Percentiles rank a stretch among this genome's conserved stretches.
Evolutionary conservation across 2,329 filamentous ascomycete genomes (phyloP).

Genomic region (Aplosporella prunicola): DNA sequence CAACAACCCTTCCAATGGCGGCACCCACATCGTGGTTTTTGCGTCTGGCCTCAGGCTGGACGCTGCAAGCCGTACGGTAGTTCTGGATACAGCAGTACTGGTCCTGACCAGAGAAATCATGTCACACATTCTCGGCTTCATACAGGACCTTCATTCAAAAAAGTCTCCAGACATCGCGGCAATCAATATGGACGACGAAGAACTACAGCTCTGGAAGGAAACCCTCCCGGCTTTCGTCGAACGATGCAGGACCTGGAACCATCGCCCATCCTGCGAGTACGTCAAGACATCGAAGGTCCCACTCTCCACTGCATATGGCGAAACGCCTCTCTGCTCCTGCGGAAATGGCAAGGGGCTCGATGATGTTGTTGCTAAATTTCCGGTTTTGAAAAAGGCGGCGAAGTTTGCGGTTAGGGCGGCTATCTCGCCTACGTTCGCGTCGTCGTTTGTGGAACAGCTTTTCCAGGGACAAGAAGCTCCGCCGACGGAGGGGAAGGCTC

Average conservation of each 20-base stretch:
- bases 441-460: no score
- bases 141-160: no score
- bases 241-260: slow-evolving; percentile 32
- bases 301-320: slow-evolving; percentile 15
- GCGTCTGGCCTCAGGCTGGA: slow-evolving; percentile 25
- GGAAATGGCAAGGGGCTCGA: slow-evolving; percentile 24
- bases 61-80: slow-evolving; percentile 20
- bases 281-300: slow-evolving; percentile 14
- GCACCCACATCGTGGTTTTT: slow-evolving; percentile 18
- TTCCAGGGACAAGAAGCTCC: no score
- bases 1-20: slow-evolving; percentile 8
- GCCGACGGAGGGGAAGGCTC: no score
- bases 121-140: no score
- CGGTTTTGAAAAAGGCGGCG: no score
- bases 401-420: no score
- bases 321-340: slow-evolving; percentile 25
- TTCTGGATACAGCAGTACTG: slow-evolving; percentile 26
- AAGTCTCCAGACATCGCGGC: background rate
- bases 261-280: slow-evolving; percentile 27
- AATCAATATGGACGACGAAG: slow-evolving; percentile 16
- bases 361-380: no score
- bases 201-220: slow-evolving; percentile 14
- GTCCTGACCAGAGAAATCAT: no score
- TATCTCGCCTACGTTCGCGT: no score
- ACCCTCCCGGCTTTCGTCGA: slow-evolving; percentile 14